phyloP scores from a whole-genome alignment of 768 basidiomycete species.

The Amanita pallidorosea region DNA sequence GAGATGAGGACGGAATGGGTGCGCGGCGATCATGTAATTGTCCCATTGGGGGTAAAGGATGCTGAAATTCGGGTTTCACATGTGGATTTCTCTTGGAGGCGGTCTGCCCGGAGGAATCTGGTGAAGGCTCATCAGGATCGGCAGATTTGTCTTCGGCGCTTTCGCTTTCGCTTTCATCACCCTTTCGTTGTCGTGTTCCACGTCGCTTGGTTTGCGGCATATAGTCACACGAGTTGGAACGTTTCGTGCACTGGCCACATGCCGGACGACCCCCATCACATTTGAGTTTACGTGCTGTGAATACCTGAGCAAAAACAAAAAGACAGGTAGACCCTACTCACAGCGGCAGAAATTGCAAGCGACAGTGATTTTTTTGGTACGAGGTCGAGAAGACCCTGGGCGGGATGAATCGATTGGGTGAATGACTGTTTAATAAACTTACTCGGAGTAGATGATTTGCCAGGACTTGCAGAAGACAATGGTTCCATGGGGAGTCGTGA shows the following conservation, averaged over 20 bases:
- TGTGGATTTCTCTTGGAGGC: conserved; percentile 39
- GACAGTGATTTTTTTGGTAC: conserved; percentile 80
- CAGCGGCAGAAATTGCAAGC: conserved; percentile 90
- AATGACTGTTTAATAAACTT: conserved; percentile 11
- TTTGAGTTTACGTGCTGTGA: conserved; percentile 74
- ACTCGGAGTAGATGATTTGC: conserved; percentile 21
- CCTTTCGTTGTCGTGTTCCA: conserved; percentile 45
- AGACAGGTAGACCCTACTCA: conserved; percentile 26
- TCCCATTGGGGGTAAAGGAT: conserved; percentile 28
- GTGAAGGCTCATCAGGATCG: conserved; percentile 42
- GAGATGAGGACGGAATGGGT: conserved; percentile 27
- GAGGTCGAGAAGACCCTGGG: conserved; percentile 49
- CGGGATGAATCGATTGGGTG: conserved; percentile 3
- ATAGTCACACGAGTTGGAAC: conserved; percentile 72
- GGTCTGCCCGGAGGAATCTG: conserved; percentile 39
- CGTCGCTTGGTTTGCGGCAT: conserved; percentile 70
- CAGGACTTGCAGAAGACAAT: conserved; percentile 21
- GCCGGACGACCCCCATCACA: conserved; percentile 81
- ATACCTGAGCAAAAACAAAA: conserved; percentile 8
- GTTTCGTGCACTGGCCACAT: conserved; percentile 73
- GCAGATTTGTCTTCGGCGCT: conserved; percentile 51
- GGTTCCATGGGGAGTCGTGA: conserved; percentile 32
- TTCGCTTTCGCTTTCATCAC: conserved; percentile 58
- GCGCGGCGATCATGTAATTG: conserved; percentile 33
- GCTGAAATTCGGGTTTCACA: conserved; percentile 28